Evolutionary conservation across 23 red algal genomes (phyloP), one percentile per base, ranked within the genome.

Genomic region (Cyanidium caldarium): DNA sequence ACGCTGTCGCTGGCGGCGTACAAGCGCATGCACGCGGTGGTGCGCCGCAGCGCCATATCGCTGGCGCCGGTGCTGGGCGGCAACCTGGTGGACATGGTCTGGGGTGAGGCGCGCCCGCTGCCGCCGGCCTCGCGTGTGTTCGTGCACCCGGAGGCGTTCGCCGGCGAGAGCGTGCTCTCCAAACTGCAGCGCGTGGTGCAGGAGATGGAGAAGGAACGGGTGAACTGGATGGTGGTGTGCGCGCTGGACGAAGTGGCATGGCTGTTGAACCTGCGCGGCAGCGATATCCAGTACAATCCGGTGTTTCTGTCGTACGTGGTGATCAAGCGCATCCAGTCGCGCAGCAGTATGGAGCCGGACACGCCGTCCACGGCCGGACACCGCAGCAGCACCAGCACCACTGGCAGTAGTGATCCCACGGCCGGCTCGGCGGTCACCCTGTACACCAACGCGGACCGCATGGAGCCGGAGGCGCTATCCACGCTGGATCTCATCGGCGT

Each of bases 181-280:
- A 96, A 96, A 72, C 33, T 96, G 20, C 20, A 14, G 21, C 19
- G 65, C 23, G 79, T 96, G 19, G 65, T 83, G 29, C 36, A 39
- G 30, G 56, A 31, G 38, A 87, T 96, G 78, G n/a, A 23, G 33
- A 66, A 76, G n/a, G 51, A 85, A 12, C 41, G n/a, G 21, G 78
- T 65, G 33, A 65, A 86, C 65, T 45, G 67, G 57, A 42, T 96
- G 66, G 35, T 84, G 3, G 91, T 96, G 19, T 70, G 42, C 46
- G 79, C 58, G 25, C 40, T 96, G 30, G 91, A 96, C 69, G 91
- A 96, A 35, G 80, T 87, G 7, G 84, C 91, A 14, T 96, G 91
- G 91, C 65, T 96, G 34, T 79, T 96, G 37, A 96, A 96, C 57
- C 34, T 96, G 28, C 71, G 91, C 35, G 91, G 84, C 10, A 58